phyloP scores from a whole-genome alignment of 495 filamentous ascomycete species.

The Penicillium angulare region DNA sequence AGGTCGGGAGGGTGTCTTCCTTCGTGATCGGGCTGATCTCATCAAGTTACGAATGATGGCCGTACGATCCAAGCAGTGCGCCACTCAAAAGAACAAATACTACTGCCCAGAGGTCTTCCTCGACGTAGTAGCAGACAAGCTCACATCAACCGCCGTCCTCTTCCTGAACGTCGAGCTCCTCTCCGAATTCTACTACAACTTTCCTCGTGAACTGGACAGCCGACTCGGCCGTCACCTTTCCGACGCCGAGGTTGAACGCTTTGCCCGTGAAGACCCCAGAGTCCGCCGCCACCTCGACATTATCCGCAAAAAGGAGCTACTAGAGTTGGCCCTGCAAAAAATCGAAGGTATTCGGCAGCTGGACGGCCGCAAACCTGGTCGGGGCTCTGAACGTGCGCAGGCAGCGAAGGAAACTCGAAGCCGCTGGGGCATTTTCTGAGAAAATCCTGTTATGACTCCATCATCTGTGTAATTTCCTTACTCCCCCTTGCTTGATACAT shows the following conservation, averaged over 20 bases:
- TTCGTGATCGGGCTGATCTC: slow-evolving; percentile 83
- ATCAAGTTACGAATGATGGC: slow-evolving; percentile 87
- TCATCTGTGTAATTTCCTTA: slow-evolving; percentile 7
- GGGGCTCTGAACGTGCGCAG: slow-evolving; percentile 28
- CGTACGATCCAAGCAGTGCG: slow-evolving; percentile 84
- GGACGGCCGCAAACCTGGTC: slow-evolving; percentile 50
- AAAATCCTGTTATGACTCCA: slow-evolving; percentile 2
- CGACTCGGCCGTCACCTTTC: slow-evolving; percentile 81
- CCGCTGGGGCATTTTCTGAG: slow-evolving; percentile 44
- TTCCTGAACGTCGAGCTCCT: slow-evolving; percentile 98
- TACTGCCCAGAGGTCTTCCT: slow-evolving; percentile 96
- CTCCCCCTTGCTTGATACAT: slow-evolving; percentile 16
- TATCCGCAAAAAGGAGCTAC: slow-evolving; percentile 84
- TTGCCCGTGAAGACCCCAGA: slow-evolving; percentile 89
- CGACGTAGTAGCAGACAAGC: slow-evolving; percentile 92
- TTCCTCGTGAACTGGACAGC: slow-evolving; percentile 87
- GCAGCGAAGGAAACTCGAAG: slow-evolving; percentile 31
- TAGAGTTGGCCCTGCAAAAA: slow-evolving; percentile 90
- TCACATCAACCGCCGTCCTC: slow-evolving; percentile 89
- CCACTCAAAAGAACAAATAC: slow-evolving; percentile 81
- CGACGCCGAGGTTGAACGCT: slow-evolving; percentile 76
- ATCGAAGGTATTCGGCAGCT: slow-evolving; percentile 84
- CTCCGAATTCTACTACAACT: slow-evolving; percentile 95
- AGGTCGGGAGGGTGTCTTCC: slow-evolving; percentile 92
- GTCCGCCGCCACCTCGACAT: slow-evolving; percentile 86